These are phyloP conservation scores for Penicillium brevicompactum DNA, from an alignment of 2,329 filamentous ascomycete species.

Conservation along the genomic window DNA sequence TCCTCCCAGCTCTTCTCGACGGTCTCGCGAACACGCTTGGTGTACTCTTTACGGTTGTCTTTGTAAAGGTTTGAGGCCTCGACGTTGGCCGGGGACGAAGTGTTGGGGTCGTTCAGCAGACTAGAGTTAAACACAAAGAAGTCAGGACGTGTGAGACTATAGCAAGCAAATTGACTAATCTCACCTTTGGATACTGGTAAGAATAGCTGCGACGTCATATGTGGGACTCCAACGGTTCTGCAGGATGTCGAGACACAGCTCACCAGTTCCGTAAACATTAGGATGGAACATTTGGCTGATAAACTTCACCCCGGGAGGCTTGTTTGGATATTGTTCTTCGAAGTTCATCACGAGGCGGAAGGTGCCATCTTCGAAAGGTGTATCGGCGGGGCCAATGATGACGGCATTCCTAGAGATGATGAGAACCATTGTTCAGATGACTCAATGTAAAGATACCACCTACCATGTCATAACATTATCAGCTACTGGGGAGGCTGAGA, in stretches of 20 bases:
- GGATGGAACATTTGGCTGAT: conserved; percentile 99
- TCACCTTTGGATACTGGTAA: conserved; percentile 97
- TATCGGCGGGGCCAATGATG: conserved; percentile 95
- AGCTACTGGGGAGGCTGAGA: conserved; percentile 92
- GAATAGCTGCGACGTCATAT: conserved; percentile 93
- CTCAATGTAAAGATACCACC: not conserved
- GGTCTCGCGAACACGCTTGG: conserved; percentile 90
- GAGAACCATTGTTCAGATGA: conserved; percentile 1
- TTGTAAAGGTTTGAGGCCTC: conserved; percentile 98
- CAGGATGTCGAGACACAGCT: conserved; percentile 93
- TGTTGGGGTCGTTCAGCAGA: conserved; percentile 96
- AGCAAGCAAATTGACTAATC: conserved; percentile 8
- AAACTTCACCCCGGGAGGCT: conserved; percentile 96
- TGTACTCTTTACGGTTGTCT: conserved; percentile 95
- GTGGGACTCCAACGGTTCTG: conserved; percentile 99
- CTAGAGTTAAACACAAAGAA: conserved; percentile 49
- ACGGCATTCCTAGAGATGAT: conserved; percentile 78
- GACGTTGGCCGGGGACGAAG: conserved; percentile 95
- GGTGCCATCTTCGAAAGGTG: conserved; percentile 96
- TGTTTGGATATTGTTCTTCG: conserved; percentile 98
- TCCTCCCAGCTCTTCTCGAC: conserved; percentile 99
- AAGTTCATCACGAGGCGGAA: conserved; percentile 99
- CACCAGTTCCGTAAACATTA: conserved; percentile 95
- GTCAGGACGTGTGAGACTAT: not conserved
- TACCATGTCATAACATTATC: conserved; percentile 48